Conservation (phyloP, 768 basidiomycete species). For the Grammothele lineata region DNA sequence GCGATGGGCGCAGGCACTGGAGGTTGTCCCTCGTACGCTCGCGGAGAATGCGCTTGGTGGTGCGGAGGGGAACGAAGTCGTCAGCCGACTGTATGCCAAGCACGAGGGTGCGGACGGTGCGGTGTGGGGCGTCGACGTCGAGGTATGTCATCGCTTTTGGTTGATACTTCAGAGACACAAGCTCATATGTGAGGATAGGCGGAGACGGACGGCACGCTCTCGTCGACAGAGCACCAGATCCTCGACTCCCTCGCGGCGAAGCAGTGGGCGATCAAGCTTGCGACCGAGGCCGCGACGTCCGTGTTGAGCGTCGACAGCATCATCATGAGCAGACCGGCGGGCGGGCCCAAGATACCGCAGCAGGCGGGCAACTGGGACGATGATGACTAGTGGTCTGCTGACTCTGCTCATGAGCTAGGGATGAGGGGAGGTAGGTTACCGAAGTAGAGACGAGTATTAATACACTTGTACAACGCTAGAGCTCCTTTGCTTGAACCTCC, state of each 20-base stretch:
- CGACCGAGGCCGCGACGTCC: slow-evolving; percentile 85
- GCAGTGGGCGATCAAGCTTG: slow-evolving; percentile 86
- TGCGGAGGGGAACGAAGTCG: slow-evolving; percentile 88
- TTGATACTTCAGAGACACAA: neutral
- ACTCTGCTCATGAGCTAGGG: neutral
- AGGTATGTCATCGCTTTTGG: slow-evolving; percentile 44
- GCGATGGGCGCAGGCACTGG: slow-evolving; percentile 83
- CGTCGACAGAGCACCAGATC: slow-evolving; percentile 59
- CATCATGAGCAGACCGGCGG: slow-evolving; percentile 94
- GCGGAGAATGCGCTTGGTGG: slow-evolving; percentile 94
- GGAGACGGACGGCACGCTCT: slow-evolving; percentile 75
- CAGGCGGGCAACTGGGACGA: slow-evolving; percentile 88
- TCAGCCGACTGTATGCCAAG: slow-evolving; percentile 86
- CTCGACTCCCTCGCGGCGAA: slow-evolving; percentile 89
- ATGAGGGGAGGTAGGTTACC: slow-evolving; percentile 3
- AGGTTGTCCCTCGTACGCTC: slow-evolving; percentile 87
- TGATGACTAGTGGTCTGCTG: slow-evolving; percentile 34
- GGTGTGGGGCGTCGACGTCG: slow-evolving; percentile 83
- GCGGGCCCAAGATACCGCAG: slow-evolving; percentile 83
- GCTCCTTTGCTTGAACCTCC: too few relatives aligned
- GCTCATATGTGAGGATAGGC: slow-evolving; percentile 38
- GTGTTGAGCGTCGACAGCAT: slow-evolving; percentile 96
- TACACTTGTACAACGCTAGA: slow-evolving; percentile 14
- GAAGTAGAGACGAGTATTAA: slow-evolving; percentile 15
- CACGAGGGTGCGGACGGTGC: slow-evolving; percentile 76